phyloP scores from a whole-genome alignment of 2,329 filamentous ascomycete genomes.

The Acrodontium crateriforme region DNA sequence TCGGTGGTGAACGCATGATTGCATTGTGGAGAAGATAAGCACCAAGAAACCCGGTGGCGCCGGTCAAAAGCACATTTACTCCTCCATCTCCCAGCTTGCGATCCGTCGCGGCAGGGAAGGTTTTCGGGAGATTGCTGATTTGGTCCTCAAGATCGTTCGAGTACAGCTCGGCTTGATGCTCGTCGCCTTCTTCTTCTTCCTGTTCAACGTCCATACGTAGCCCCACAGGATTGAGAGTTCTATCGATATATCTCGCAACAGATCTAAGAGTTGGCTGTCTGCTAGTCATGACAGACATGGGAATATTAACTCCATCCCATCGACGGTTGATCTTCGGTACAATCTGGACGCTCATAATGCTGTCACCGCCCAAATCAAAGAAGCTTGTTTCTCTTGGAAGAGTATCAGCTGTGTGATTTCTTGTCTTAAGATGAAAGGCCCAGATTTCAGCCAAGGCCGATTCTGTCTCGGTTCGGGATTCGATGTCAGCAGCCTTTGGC shows the following conservation, averaged over 20 bases:
- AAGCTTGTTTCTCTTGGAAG: slow-evolving; percentile 52
- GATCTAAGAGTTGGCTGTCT: slow-evolving; percentile 45
- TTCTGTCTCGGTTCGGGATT: slow-evolving; percentile 45
- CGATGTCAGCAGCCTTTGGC: slow-evolving; percentile 29
- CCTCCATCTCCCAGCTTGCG: slow-evolving; percentile 10
- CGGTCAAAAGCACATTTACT: slow-evolving; percentile 58
- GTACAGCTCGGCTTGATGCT: slow-evolving; percentile 38
- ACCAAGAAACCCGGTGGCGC: slow-evolving; percentile 81
- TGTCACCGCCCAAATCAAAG: slow-evolving; percentile 71
- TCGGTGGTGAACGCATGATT: slow-evolving; percentile 40
- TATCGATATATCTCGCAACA: slow-evolving; percentile 40
- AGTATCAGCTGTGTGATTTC: slow-evolving; percentile 47
- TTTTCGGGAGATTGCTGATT: slow-evolving; percentile 34
- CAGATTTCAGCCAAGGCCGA: slow-evolving; percentile 56
- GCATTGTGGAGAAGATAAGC: slow-evolving; percentile 67
- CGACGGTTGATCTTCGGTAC: slow-evolving; percentile 54
- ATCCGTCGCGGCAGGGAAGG: slow-evolving; percentile 14
- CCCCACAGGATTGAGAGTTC: slow-evolving; percentile 34
- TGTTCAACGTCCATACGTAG: slow-evolving; percentile 33
- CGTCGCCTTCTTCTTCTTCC: slow-evolving; percentile 36
- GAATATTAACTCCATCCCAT: slow-evolving; percentile 49
- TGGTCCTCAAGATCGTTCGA: slow-evolving; percentile 40
- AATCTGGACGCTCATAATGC: slow-evolving; percentile 68
- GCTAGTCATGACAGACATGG: slow-evolving; percentile 57
- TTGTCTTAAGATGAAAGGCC: slow-evolving; percentile 53